A percentile compares a stretch with the other conserved stretches of the same genome.
Conservation (phyloP, 768 basidiomycete species). For the Serpula lacrymans region DNA sequence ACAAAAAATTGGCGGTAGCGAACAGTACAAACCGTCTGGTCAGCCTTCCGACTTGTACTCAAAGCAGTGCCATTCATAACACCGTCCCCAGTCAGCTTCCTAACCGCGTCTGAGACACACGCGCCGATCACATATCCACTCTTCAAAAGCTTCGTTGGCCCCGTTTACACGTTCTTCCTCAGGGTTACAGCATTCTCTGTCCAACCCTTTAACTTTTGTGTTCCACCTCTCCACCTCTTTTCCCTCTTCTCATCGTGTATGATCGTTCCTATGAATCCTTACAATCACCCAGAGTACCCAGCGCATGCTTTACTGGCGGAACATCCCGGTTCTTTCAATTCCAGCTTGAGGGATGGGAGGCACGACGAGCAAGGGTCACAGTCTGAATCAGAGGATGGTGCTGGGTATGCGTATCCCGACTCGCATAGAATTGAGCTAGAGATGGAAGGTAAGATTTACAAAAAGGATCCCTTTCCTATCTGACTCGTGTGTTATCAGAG, state of each 20-base stretch:
- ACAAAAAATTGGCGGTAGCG: conserved; percentile 17
- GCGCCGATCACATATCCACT: conserved; percentile 26
- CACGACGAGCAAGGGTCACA: conserved; percentile 48
- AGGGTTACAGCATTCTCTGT: conserved; percentile 16
- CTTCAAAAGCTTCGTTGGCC: conserved; percentile 8
- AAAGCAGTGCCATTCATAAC: too few species aligned
- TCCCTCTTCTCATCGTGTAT: conserved; percentile 4
- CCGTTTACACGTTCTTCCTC: background rate
- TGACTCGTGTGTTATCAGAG: conserved; percentile 23
- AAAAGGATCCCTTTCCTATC: conserved; percentile 12
- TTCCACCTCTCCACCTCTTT: conserved; percentile 12
- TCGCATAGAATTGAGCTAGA: conserved; percentile 42
- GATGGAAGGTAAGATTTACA: conserved; percentile 44
- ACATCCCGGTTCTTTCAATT: conserved; percentile 21
- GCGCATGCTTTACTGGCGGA: conserved; percentile 26
- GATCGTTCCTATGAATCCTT: conserved; percentile 27
- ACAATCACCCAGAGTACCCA: conserved; percentile 17
- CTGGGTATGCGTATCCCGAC: conserved; percentile 27
- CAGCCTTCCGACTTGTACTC: too few species aligned
- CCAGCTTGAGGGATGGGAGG: conserved; percentile 22
- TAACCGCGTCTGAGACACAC: conserved; percentile 18
- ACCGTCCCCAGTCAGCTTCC: too few species aligned
- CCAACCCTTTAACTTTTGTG: conserved; percentile 14
- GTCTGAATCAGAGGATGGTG: conserved; percentile 57
- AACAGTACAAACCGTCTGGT: too few species aligned